A percentile compares a stretch with the other conserved stretches of the same genome.
Conservation (phyloP, 371 early-diverging fungal genomes). For the Synchytrium microbalum region DNA sequence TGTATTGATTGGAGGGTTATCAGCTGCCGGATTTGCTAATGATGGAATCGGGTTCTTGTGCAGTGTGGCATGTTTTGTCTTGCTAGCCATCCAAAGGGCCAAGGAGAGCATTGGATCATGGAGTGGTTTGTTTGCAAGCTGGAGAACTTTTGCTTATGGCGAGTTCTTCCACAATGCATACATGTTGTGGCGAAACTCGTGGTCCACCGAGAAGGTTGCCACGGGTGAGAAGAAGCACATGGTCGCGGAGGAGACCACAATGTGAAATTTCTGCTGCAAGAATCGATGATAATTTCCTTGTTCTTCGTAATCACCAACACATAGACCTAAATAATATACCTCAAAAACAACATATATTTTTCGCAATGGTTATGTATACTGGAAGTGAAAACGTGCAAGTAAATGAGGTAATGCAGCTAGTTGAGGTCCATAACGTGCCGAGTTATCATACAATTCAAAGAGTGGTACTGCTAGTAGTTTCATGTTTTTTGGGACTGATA, state of each 20-base stretch:
- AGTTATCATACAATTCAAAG: conserved; percentile 74
- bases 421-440: conserved; percentile 64
- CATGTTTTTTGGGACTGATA: conserved; percentile 74
- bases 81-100: not conserved
- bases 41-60: conserved; percentile 76
- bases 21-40: conserved; percentile 52
- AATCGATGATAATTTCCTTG: no score
- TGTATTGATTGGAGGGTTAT: conserved; percentile 53
- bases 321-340: no score
- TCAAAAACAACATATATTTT: no score
- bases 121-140: not conserved
- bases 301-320: no score
- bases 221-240: no score
- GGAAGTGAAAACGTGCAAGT: conserved; percentile 21
- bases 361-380: not conserved
- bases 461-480: conserved; percentile 72
- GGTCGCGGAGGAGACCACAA: no score
- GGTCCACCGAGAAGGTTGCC: not conserved
- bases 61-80: conserved; percentile 26
- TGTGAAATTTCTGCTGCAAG: no score
- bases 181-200: not conserved
- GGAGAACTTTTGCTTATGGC: not conserved
- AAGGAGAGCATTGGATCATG: not conserved
- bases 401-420: conserved; percentile 62
- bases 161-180: not conserved